phyloP scores from a whole-genome alignment of 2,329 filamentous ascomycete species.

The Tolypocladium tundrense region DNA sequence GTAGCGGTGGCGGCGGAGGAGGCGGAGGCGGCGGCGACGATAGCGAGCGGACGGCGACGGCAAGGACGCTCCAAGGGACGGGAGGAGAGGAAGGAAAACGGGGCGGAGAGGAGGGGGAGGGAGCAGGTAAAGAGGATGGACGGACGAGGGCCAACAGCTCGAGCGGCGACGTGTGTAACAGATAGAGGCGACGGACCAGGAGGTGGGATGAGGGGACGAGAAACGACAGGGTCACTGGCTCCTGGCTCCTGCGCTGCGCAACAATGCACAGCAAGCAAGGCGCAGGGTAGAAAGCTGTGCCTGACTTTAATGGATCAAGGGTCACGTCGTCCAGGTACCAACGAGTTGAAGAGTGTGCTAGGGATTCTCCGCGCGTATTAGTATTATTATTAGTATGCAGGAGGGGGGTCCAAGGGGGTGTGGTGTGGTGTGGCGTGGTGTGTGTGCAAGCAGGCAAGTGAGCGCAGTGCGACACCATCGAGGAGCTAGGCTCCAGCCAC shows the following conservation, averaged over 20 bases:
- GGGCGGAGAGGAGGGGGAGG: constrained; percentile 1
- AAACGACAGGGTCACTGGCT: background rate
- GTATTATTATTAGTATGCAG: constrained; percentile 5
- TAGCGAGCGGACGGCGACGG: constrained; percentile 5
- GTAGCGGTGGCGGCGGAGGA: background rate
- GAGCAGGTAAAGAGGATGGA: constrained; percentile 1
- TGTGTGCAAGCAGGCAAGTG: background rate
- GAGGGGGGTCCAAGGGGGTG: background rate
- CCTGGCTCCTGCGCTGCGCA: background rate
- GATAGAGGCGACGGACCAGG: background rate
- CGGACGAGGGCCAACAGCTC: background rate
- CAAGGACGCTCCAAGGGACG: background rate
- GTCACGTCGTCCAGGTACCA: background rate
- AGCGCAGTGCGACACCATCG: background rate
- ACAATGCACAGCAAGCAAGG: background rate
- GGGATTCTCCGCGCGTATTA: constrained; percentile 6
- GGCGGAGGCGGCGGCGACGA: background rate
- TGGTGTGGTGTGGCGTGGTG: background rate
- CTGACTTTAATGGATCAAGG: constrained; percentile 1
- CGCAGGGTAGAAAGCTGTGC: background rate
- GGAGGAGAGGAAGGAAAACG: constrained; percentile 3
- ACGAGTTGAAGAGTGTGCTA: background rate
- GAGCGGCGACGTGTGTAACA: constrained; percentile 1
- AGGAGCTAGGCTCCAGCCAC: too few species aligned
- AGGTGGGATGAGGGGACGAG: background rate